Evolutionary conservation across 257 asterid genomes (phyloP).

Genomic region (Cruciata laevipes): DNA sequence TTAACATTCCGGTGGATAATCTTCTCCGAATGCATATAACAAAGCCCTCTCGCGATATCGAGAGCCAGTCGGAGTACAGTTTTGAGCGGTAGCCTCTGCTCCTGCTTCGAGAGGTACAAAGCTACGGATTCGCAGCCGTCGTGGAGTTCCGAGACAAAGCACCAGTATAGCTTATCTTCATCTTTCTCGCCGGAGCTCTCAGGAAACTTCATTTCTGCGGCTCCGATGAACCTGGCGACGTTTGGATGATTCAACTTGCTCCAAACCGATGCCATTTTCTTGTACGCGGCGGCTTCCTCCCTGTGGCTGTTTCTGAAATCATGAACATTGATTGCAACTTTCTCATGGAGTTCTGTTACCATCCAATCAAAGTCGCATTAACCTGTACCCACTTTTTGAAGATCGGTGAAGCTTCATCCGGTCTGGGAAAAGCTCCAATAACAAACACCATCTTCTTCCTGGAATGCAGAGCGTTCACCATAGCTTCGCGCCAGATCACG

Average conservation of each 20-base stretch:
- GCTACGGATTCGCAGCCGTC: constrained; percentile 19
- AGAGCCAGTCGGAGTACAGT: constrained; percentile 14
- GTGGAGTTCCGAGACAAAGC: constrained; percentile 22
- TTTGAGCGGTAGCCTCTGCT: not conserved
- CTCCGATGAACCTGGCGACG: not conserved
- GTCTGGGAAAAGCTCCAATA: too few species aligned
- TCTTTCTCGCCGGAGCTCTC: too few species aligned
- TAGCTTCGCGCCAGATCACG: too few species aligned
- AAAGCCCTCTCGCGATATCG: constrained; percentile 25
- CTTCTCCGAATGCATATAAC: constrained; percentile 24
- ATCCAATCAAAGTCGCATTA: too few species aligned
- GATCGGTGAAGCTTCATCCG: too few species aligned
- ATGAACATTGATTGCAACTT: constrained; percentile 15
- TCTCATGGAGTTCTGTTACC: too few species aligned
- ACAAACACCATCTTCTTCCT: too few species aligned
- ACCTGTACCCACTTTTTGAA: too few species aligned
- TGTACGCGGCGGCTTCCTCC: not conserved
- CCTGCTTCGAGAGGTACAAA: not conserved
- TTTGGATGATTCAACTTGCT: constrained; percentile 21
- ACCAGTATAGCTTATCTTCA: not conserved
- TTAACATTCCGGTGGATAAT: constrained; percentile 27
- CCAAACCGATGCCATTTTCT: constrained; percentile 18
- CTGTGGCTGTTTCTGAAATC: not conserved
- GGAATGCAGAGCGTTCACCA: too few species aligned
- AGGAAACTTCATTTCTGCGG: not conserved